These are phyloP conservation scores for Jamesozyma spencerorum DNA, from an alignment of 805 yeast species.

Conservation along the genomic window DNA sequence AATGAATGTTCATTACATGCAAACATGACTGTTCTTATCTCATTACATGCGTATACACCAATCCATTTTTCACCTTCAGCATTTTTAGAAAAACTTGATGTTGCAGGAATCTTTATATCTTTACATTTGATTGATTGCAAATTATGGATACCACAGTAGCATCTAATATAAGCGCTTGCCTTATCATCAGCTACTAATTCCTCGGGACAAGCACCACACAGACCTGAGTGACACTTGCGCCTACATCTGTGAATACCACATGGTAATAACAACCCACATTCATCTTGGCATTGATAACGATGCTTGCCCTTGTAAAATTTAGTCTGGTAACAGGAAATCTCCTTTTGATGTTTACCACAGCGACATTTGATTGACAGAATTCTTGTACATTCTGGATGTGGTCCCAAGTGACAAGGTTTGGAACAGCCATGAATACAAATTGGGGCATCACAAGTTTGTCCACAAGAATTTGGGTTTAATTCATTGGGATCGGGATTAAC, in stretches of 20 bases:
- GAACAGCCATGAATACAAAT: constrained; percentile 69
- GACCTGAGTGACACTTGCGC: constrained; percentile 63
- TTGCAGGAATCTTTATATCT: constrained; percentile 35
- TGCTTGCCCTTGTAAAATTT: constrained; percentile 46
- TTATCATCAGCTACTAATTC: constrained; percentile 22
- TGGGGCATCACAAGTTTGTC: constrained; percentile 63
- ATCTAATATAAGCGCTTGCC: constrained; percentile 30
- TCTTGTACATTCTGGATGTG: constrained; percentile 75
- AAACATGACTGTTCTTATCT: constrained; percentile 37
- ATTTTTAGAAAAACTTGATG: constrained; percentile 29
- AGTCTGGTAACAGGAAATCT: constrained; percentile 65
- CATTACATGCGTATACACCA: constrained; percentile 44
- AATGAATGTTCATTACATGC: constrained; percentile 63
- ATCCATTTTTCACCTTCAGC: constrained; percentile 33
- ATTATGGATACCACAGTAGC: constrained; percentile 67
- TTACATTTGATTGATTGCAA: constrained; percentile 30
- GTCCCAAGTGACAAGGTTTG: constrained; percentile 78
- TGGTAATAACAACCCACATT: constrained; percentile 56
- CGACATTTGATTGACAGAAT: constrained; percentile 57
- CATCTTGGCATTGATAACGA: constrained; percentile 39
- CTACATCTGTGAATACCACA: constrained; percentile 64
- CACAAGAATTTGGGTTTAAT: constrained; percentile 77
- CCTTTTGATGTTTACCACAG: constrained; percentile 62
- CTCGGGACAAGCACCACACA: constrained; percentile 67
- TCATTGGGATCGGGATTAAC: constrained; percentile 53